Conservation (phyloP, 2,329 filamentous ascomycete genomes). For the Parasarocladium wereldwijsianum region DNA sequence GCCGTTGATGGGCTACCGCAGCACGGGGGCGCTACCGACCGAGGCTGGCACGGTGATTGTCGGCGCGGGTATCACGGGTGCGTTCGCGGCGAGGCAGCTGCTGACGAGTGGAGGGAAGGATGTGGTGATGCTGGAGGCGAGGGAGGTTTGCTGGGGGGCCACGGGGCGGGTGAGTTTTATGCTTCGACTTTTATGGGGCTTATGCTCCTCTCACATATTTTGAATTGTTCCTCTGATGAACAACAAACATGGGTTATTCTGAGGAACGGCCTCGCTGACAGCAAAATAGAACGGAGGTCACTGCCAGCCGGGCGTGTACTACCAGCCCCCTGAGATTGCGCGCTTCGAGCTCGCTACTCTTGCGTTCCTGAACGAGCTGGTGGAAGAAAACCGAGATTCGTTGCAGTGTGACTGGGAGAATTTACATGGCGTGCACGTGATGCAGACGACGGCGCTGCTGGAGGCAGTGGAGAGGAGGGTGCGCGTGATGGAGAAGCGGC, state of each 20-base stretch:
- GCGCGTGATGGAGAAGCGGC: conserved; percentile 27
- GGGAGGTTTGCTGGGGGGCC: conserved; percentile 72
- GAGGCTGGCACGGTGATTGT: conserved; percentile 56
- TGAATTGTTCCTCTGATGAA: background rate
- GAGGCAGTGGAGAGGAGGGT: conserved; percentile 35
- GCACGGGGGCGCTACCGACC: conserved; percentile 46
- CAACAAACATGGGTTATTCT: no score
- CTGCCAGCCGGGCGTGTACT: conserved; percentile 59
- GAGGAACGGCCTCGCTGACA: no score
- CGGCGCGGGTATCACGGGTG: conserved; percentile 64
- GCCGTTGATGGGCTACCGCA: conserved; percentile 50
- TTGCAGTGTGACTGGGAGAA: conserved; percentile 58
- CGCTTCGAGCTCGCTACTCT: conserved; percentile 62
- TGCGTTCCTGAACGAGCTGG: conserved; percentile 39
- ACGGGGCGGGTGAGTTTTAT: conserved; percentile 52
- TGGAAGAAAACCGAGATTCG: conserved; percentile 35
- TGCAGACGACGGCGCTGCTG: conserved; percentile 42
- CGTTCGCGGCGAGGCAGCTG: conserved; percentile 53
- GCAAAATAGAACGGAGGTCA: conserved; percentile 55
- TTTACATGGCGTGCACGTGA: conserved; percentile 48
- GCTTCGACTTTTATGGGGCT: background rate
- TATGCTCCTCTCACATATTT: background rate
- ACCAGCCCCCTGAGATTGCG: conserved; percentile 41
- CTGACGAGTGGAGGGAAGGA: conserved; percentile 31
- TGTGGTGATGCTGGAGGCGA: conserved; percentile 63